Conservation (phyloP, 1,139 yeast species). For the Kazachstania sp. region DNA sequence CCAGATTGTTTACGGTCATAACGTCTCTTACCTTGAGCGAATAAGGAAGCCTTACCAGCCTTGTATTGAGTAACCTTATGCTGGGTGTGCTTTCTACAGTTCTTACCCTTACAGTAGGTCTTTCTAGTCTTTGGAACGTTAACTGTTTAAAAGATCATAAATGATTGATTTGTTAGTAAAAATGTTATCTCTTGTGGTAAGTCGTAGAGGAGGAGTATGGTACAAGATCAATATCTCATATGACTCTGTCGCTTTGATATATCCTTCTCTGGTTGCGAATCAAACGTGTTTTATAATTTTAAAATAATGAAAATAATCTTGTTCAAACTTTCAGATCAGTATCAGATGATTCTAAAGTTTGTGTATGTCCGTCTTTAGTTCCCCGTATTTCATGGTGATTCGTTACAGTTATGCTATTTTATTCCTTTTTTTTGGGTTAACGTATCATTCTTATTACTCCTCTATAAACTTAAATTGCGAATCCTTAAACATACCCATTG, state of each 20-base stretch:
- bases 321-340: too few relatives aligned
- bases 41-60: slow-evolving; percentile 99
- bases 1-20: slow-evolving; percentile 99
- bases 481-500: slow-evolving; percentile 13
- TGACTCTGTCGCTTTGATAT: too few relatives aligned
- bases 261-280: too few relatives aligned
- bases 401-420: too few relatives aligned
- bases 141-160: slow-evolving; percentile 40
- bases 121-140: slow-evolving; percentile 99
- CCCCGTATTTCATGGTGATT: too few relatives aligned
- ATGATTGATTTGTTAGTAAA: slow-evolving; percentile 1
- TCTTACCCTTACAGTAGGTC: slow-evolving; percentile 99
- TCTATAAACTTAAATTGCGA: not conserved
- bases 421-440: not conserved
- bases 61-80: slow-evolving; percentile 99
- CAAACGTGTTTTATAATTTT: too few relatives aligned
- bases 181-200: not conserved
- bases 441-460: not conserved
- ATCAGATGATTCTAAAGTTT: too few relatives aligned
- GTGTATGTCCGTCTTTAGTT: too few relatives aligned
- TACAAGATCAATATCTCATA: not conserved
- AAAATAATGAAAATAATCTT: too few relatives aligned
- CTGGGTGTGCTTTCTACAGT: slow-evolving; percentile 99
- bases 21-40: slow-evolving; percentile 99
- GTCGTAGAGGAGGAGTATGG: not conserved